Percentiles rank a stretch among this genome's conserved stretches.
Evolutionary conservation across 2,329 filamentous ascomycete genomes (phyloP).

Genomic region (Zymoseptoria ardabiliae): DNA sequence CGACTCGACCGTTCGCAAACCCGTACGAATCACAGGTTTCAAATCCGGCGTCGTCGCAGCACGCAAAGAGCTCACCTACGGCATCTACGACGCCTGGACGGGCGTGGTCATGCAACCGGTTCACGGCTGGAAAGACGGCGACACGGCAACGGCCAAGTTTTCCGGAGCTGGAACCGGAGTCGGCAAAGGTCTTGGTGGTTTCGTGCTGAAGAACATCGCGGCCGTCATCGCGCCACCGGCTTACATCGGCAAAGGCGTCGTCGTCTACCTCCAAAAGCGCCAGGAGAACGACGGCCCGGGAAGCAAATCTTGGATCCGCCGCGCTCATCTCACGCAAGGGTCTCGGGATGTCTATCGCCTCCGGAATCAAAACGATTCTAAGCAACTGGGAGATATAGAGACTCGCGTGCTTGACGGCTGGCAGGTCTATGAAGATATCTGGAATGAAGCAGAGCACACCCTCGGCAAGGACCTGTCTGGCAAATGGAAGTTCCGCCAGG

Average conservation of each 20-base stretch:
- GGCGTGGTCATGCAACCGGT: conserved; percentile 74
- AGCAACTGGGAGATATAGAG: conserved; percentile 14
- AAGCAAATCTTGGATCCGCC: conserved; percentile 23
- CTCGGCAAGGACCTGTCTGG: conserved; percentile 17
- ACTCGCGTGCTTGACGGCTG: conserved; percentile 24
- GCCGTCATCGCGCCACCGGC: conserved; percentile 59
- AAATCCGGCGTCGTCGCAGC: conserved; percentile 68
- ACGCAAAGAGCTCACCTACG: conserved; percentile 52
- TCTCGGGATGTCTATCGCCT: conserved; percentile 24
- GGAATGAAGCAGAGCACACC: conserved; percentile 20
- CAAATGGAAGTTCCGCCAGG: conserved; percentile 15
- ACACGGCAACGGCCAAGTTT: conserved; percentile 22
- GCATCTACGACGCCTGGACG: conserved; percentile 73
- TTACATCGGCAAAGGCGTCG: conserved; percentile 74
- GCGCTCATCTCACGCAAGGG: conserved; percentile 27
- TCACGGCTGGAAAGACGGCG: conserved; percentile 54
- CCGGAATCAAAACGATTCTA: conserved; percentile 6
- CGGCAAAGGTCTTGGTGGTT: conserved; percentile 73
- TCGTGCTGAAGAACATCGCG: conserved; percentile 74
- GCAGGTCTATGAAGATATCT: conserved; percentile 29
- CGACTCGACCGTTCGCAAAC: conserved; percentile 68
- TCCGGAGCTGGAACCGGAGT: conserved; percentile 48
- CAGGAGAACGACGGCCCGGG: conserved; percentile 19
- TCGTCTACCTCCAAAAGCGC: conserved; percentile 64
- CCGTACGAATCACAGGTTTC: conserved; percentile 70